phyloP scores from a whole-genome alignment of 1,284 basidiomycete species.

The Ganoderma resinaceum region DNA sequence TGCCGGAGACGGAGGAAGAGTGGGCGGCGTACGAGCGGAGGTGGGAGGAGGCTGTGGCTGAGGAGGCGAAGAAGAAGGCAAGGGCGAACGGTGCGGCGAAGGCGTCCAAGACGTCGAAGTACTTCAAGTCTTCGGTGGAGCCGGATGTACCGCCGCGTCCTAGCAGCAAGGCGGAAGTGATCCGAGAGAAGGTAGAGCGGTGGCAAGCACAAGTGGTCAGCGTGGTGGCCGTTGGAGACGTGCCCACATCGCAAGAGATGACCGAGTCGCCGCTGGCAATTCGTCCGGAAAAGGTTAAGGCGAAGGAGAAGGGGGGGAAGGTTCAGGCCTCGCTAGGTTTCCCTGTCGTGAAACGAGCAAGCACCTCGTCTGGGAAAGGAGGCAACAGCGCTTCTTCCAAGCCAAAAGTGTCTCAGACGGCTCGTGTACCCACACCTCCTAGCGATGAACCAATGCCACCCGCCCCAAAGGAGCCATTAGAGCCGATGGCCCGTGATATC shows the following conservation, averaged over 20 bases:
- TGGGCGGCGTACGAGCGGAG: slow-evolving; percentile 37
- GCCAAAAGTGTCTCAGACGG: slow-evolving; percentile 14
- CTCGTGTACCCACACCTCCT: slow-evolving; percentile 15
- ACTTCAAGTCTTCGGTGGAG: slow-evolving; percentile 24
- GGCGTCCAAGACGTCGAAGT: slow-evolving; percentile 35
- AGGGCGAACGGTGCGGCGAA: slow-evolving; percentile 2
- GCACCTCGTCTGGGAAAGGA: slow-evolving; percentile 24
- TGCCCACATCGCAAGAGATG: slow-evolving; percentile 3
- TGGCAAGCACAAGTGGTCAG: slow-evolving; percentile 39
- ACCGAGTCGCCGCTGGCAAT: slow-evolving; percentile 4
- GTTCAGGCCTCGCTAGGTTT: slow-evolving; percentile 30
- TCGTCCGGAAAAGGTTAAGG: slow-evolving; percentile 26
- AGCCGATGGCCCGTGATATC: neutral
- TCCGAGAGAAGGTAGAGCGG: slow-evolving; percentile 36
- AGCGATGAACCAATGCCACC: neutral
- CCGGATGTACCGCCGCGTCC: neutral
- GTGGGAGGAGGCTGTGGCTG: slow-evolving; percentile 33
- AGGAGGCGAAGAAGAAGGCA: slow-evolving; percentile 6
- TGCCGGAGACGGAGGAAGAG: slow-evolving; percentile 38
- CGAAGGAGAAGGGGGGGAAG: slow-evolving; percentile 20
- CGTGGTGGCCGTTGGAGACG: slow-evolving; percentile 13
- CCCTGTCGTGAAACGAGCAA: slow-evolving; percentile 28
- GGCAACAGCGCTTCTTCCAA: slow-evolving; percentile 14
- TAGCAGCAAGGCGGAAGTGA: slow-evolving; percentile 13
- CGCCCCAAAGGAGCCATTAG: neutral